Percentiles rank a stretch among this genome's conserved stretches.
phyloP scores from a whole-genome alignment of 768 basidiomycete species.

The Auriscalpium microsporum region DNA sequence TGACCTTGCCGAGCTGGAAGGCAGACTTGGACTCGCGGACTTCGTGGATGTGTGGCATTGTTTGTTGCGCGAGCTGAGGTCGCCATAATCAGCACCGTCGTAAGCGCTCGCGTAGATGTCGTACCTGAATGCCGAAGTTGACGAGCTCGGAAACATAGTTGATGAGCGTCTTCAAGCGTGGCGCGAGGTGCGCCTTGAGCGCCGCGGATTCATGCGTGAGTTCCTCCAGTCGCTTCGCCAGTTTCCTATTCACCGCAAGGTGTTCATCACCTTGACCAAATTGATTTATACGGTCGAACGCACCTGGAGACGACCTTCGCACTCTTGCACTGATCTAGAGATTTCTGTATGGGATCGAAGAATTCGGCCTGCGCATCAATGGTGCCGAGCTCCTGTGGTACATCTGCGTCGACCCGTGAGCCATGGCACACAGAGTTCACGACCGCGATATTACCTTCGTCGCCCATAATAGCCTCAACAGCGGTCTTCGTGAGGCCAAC shows the following conservation, averaged over 20 bases:
- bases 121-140: slow-evolving; percentile 84
- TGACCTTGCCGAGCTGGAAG: slow-evolving; percentile 65
- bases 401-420: slow-evolving; percentile 37
- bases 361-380: slow-evolving; percentile 68
- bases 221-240: slow-evolving; percentile 79
- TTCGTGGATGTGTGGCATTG: slow-evolving; percentile 80
- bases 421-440: neutral
- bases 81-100: neutral
- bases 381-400: slow-evolving; percentile 63
- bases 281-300: slow-evolving; percentile 16
- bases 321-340: slow-evolving; percentile 75
- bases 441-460: slow-evolving; percentile 49
- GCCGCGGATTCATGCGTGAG: slow-evolving; percentile 64
- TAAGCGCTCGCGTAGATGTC: slow-evolving; percentile 17
- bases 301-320: slow-evolving; percentile 77
- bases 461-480: slow-evolving; percentile 60
- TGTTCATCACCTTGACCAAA: neutral
- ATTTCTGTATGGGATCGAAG: slow-evolving; percentile 71
- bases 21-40: slow-evolving; percentile 68
- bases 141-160: slow-evolving; percentile 72
- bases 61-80: slow-evolving; percentile 75
- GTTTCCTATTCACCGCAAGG: slow-evolving; percentile 48
- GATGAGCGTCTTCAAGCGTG: slow-evolving; percentile 65
- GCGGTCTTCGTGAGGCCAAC: slow-evolving; percentile 86
- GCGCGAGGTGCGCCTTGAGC: slow-evolving; percentile 59